Evolutionary conservation across 176 grass and related monocot species (phyloP).

Genomic region (Hordeum vulgare): DNA sequence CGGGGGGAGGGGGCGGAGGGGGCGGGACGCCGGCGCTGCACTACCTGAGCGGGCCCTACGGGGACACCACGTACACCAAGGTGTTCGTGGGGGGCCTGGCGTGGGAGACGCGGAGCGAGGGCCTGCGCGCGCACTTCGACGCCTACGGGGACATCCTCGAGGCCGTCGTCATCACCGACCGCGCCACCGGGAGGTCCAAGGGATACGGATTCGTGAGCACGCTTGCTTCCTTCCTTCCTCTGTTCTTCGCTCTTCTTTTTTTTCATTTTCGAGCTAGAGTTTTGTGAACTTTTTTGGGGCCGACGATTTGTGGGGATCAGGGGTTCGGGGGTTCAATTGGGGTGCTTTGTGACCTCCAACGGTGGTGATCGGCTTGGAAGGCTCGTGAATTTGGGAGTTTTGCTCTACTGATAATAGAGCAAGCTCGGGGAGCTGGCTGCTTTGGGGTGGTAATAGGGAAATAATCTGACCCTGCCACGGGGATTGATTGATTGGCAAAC

Average conservation of each 20-base stretch:
- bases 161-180: constrained; percentile 70
- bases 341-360: not conserved
- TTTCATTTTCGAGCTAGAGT: not conserved
- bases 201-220: constrained; percentile 66
- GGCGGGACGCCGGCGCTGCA: constrained; percentile 37
- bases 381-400: constrained; percentile 5
- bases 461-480: not conserved
- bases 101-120: constrained; percentile 67
- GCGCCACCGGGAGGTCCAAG: constrained; percentile 57
- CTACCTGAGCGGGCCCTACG: constrained; percentile 61
- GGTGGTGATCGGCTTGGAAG: not conserved
- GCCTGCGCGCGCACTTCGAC: constrained; percentile 52
- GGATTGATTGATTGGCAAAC: no score
- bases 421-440: not conserved
- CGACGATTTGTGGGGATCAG: not conserved
- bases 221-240: not conserved
- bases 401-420: not conserved
- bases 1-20: not conserved
- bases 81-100: constrained; percentile 65
- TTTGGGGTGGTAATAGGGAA: not conserved
- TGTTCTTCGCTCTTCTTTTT: not conserved
- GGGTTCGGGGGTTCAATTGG: constrained; percentile 22
- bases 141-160: constrained; percentile 55
- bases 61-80: constrained; percentile 67
- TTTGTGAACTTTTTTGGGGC: not conserved